Evolutionary conservation across 306 rosid species (phyloP).

Genomic region (Senna tora): DNA sequence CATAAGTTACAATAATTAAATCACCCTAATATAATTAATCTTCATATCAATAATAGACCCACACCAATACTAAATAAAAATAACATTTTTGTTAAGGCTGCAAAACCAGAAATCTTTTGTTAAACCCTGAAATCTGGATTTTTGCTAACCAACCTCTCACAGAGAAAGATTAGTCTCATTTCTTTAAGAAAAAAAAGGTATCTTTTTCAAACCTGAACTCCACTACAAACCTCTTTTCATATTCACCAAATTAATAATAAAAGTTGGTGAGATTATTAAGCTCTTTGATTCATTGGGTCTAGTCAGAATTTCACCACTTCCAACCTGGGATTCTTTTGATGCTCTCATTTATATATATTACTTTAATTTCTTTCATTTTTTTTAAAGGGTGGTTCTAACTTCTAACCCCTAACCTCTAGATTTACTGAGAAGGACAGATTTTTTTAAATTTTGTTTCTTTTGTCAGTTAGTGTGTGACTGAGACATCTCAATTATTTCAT

Average conservation of each 20-base stretch:
- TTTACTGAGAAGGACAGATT: too few relatives aligned
- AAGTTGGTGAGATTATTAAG: slow-evolving; percentile 55
- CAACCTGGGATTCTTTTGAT: slow-evolving; percentile 80
- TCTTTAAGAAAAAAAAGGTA: slow-evolving; percentile 16
- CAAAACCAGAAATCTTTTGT: slow-evolving; percentile 50
- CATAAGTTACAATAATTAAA: slow-evolving; percentile 68
- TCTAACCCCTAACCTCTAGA: slow-evolving; percentile 38
- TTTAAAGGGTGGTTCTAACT: slow-evolving; percentile 53
- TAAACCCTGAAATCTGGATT: slow-evolving; percentile 57
- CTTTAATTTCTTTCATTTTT: too few relatives aligned
- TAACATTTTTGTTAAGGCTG: slow-evolving; percentile 29
- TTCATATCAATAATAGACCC: slow-evolving; percentile 68
- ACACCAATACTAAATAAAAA: slow-evolving; percentile 48
- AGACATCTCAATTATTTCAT: not conserved
- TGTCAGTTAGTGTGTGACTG: not conserved
- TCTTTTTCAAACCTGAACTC: slow-evolving; percentile 87
- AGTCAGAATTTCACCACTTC: slow-evolving; percentile 90
- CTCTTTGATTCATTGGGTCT: slow-evolving; percentile 73
- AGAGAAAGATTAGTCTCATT: slow-evolving; percentile 34
- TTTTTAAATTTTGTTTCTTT: slow-evolving; percentile 15
- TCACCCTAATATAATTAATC: slow-evolving; percentile 48
- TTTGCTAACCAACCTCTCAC: slow-evolving; percentile 62
- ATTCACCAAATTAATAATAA: slow-evolving; percentile 43
- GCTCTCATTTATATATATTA: not conserved
- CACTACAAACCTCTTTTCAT: slow-evolving; percentile 56